Evolutionary conservation across 1,284 basidiomycete genomes (phyloP).

Genomic region (Ustilago nuda): DNA sequence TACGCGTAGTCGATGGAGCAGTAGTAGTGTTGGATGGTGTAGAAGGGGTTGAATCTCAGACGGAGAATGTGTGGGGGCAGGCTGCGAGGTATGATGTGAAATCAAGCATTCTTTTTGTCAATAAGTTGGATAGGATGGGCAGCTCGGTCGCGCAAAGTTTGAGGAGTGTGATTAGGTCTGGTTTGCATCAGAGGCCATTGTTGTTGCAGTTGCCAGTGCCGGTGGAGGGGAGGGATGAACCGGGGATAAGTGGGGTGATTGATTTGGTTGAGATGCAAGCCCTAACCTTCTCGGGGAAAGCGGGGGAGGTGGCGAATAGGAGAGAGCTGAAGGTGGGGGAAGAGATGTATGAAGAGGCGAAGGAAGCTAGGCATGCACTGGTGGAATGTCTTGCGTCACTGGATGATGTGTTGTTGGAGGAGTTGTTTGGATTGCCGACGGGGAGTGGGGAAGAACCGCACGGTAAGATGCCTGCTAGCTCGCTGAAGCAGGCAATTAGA

Average conservation of each 20-base stretch:
- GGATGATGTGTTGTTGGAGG: constrained; percentile 82
- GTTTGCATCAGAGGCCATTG: constrained; percentile 80
- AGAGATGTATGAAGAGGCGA: constrained; percentile 76
- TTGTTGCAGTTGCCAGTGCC: constrained; percentile 80
- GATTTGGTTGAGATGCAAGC: constrained; percentile 59
- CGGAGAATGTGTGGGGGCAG: constrained; percentile 87
- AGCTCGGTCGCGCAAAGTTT: constrained; percentile 80
- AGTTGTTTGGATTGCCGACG: constrained; percentile 71
- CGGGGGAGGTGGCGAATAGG: constrained; percentile 50
- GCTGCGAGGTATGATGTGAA: constrained; percentile 84
- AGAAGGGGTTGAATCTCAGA: constrained; percentile 90
- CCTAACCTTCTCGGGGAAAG: constrained; percentile 54
- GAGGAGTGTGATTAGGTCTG: constrained; percentile 76
- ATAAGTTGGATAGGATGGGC: constrained; percentile 87
- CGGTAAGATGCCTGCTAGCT: constrained; percentile 69
- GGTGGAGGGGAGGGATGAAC: constrained; percentile 80
- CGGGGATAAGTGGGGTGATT: constrained; percentile 73
- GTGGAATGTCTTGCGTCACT: constrained; percentile 83
- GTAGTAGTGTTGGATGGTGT: constrained; percentile 88
- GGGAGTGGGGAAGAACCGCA: constrained; percentile 75
- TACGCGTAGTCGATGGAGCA: constrained; percentile 87
- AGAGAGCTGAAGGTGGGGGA: constrained; percentile 27
- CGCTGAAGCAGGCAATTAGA: constrained; percentile 74
- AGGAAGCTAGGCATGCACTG: constrained; percentile 77
- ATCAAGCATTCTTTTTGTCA: constrained; percentile 83